Percentiles rank a stretch among this genome's conserved stretches.
These are phyloP conservation scores for Apiospora arundinis DNA, from an alignment of 2,329 filamentous ascomycete genomes.

Conservation along the genomic window DNA sequence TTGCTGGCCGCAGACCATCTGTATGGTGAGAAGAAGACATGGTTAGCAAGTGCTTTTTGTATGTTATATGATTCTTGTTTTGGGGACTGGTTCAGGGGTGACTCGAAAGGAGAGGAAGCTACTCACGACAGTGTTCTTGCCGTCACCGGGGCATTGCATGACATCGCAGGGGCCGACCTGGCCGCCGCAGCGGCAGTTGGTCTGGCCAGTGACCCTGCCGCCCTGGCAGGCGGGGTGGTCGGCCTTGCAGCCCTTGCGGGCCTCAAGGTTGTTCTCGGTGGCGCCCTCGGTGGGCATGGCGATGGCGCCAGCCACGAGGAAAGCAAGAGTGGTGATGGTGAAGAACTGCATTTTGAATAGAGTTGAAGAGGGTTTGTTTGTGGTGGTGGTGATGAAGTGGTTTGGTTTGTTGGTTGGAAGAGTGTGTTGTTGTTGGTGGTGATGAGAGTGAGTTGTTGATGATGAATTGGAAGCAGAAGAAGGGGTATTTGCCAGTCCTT, in stretches of 20 bases:
- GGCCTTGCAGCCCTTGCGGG: constrained; percentile 26
- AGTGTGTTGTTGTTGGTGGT: background rate
- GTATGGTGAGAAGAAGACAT: background rate
- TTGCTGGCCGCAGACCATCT: constrained; percentile 21
- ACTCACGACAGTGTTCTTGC: constrained; percentile 31
- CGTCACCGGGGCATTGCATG: constrained; percentile 31
- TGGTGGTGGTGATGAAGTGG: background rate
- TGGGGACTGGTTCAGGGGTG: too few relatives aligned
- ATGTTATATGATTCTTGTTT: too few relatives aligned
- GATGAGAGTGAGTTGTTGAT: background rate
- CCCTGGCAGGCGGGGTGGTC: constrained; percentile 32
- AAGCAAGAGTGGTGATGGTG: constrained; percentile 24
- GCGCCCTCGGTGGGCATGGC: constrained; percentile 28
- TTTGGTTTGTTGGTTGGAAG: background rate
- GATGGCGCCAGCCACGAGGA: constrained; percentile 26
- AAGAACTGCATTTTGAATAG: constrained; percentile 25
- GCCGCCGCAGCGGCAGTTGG: constrained; percentile 34
- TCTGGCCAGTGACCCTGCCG: constrained; percentile 31
- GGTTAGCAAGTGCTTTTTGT: too few relatives aligned
- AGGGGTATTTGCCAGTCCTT: background rate
- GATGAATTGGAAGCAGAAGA: background rate
- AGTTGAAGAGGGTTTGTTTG: background rate
- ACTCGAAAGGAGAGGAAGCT: too few relatives aligned
- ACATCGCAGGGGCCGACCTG: constrained; percentile 31
- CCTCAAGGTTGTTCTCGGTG: constrained; percentile 18